Evolutionary conservation across 148 eudicot genomes (phyloP), one percentile per base, ranked within the genome.

Genomic region (Amaranthus cruentus): DNA sequence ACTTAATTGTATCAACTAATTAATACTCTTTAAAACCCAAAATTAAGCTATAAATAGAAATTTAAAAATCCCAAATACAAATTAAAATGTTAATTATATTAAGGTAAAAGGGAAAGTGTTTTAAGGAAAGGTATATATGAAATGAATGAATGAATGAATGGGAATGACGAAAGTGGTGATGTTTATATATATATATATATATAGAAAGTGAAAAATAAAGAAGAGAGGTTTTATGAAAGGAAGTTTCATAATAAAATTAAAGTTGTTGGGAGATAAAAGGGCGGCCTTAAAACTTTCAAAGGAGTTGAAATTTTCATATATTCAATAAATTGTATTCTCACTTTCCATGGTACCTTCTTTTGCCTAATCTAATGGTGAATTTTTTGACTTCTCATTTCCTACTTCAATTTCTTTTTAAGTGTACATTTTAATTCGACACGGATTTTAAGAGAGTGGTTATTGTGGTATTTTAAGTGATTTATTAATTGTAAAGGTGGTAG

Each of bases 161-260:
- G 58, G 21, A 4, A 59, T 61, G 78, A 68, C 78, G 57, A 21
- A 75, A 49, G 46, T 6, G 67, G 71, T 75, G 78, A 75, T 50
- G 70, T 18, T 14, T n/a, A 18, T 18, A 18, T 18, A 18, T 18
- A 18, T 18, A 18, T 18, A 18, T 4, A 14, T 13, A 49, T 66
- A 70, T 43, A 44, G 42, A 14, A 46, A 13, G 47, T 10, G 48
- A 28, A 38, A 6, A 2, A 2, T 12, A 9, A 52, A 51, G 5
- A 6, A 18, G 18, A 18, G 18, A 18, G 18, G 18, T 18, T 18
- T 18, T 18, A 18, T 18, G 18, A 18, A 38, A 54, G 72, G 47
- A 13, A 52, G 42, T 11, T 28, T 52, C 51, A 3, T 44, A 63
- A 3, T 47, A 6, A 11, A 1, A 53, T 10, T 1, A 6, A 55